These are phyloP conservation scores for Pythium grandisporangium DNA, from an alignment of 352 stramenopile species.

Conservation along the genomic window DNA sequence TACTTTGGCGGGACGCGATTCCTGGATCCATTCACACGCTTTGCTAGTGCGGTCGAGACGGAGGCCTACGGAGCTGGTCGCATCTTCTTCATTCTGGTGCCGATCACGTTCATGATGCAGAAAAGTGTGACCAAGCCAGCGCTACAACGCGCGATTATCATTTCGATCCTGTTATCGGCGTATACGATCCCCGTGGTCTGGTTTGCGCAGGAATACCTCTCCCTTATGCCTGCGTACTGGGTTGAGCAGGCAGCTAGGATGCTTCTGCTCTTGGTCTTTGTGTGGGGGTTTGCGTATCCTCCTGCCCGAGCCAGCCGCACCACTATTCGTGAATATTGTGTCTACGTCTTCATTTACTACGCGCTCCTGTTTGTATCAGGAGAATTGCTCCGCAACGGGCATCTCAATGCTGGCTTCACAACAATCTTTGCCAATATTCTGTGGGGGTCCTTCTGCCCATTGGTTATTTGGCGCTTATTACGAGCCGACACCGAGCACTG, in stretches of 20 bases:
- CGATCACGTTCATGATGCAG: not conserved
- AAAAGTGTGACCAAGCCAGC: not conserved
- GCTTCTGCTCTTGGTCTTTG: not conserved
- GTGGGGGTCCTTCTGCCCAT: not conserved
- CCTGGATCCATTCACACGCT: not conserved
- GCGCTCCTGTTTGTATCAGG: not conserved
- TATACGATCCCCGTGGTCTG: not conserved
- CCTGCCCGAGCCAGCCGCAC: not conserved
- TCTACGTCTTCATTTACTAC: not conserved
- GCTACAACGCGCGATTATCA: not conserved
- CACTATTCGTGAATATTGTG: not conserved
- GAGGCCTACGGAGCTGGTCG: not conserved
- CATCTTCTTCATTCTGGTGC: not conserved
- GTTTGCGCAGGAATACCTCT: not conserved
- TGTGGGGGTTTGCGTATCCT: not conserved
- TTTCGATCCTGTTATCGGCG: not conserved
- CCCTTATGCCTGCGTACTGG: not conserved
- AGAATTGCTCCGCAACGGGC: not conserved
- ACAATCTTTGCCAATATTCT: not conserved
- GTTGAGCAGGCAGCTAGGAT: not conserved
- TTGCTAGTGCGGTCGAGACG: not conserved
- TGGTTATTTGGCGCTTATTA: not conserved
- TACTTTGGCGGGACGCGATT: not conserved
- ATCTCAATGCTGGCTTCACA: not conserved
- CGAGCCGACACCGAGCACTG: not conserved